phyloP scores from a whole-genome alignment of 805 yeast species.

The Ascoidea tarda region DNA sequence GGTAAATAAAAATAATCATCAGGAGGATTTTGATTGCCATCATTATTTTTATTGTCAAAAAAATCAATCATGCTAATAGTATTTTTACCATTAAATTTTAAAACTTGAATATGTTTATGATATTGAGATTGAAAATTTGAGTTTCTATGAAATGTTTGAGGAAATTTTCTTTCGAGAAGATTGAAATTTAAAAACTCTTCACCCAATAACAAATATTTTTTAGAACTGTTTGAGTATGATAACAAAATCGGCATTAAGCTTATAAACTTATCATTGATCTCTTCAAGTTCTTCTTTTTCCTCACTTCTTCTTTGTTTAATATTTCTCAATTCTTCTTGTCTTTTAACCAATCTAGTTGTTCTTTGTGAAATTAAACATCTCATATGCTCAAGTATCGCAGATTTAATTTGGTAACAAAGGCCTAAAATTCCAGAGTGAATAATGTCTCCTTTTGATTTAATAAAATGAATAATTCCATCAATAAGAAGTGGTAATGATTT shows the following conservation, averaged over 20 bases:
- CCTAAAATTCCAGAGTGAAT: constrained; percentile 1
- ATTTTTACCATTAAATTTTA: not conserved
- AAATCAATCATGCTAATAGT: constrained; percentile 5
- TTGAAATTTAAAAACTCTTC: constrained; percentile 4
- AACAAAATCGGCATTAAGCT: constrained; percentile 3
- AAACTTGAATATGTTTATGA: not conserved
- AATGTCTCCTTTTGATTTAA: not conserved
- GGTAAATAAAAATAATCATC: constrained; percentile 6
- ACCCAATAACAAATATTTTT: constrained; percentile 5
- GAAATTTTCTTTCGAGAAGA: constrained; percentile 4
- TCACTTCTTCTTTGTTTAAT: not conserved
- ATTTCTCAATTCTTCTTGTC: constrained; percentile 2
- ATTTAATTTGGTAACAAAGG: constrained; percentile 7
- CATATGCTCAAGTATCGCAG: constrained; percentile 5
- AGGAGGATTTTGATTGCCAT: constrained; percentile 2
- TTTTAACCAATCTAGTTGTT: not conserved
- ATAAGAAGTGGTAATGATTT: constrained; percentile 5
- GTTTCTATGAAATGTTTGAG: constrained; percentile 3
- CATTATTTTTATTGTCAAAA: constrained; percentile 5
- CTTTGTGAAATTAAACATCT: constrained; percentile 1
- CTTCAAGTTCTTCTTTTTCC: constrained; percentile 5
- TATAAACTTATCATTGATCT: constrained; percentile 2
- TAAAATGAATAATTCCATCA: constrained; percentile 3
- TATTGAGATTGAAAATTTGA: constrained; percentile 1
- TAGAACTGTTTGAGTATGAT: constrained; percentile 1